Base-by-base conservation (phyloP, 2,329 filamentous ascomycete species). In the Atkinsonella hypoxylon region DNA sequence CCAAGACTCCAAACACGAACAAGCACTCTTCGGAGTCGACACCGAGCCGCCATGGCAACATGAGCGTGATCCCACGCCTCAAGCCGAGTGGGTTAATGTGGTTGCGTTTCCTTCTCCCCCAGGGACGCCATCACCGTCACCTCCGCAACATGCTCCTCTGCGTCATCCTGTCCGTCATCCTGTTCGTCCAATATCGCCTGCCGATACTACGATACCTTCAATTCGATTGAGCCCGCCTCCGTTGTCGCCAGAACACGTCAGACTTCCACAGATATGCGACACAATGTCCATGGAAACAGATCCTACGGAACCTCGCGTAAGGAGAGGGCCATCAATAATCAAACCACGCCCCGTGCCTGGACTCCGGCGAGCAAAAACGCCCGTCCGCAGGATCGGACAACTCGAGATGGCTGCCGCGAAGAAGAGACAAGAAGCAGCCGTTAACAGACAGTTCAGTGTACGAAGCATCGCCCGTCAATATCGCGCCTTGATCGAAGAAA, bases 391-490 rank as follows among this genome's bases (percentile, higher is more conserved):
- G 10, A 73, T 78, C 51, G 74, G 74, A 13, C 74, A 78, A 56
- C 64, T 75, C 2, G 75, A 78, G 52, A 62, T 53, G 41, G 57
- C 62, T 7, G 52, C 57, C 13, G 51, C 53, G 43, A 52, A 58
- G 45, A 56, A 61, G 8, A 38, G 44, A 31, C 43, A 47, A 45
- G 54, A 57, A 4, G 57, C 56, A 10, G 54, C 55, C 3, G 53
- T 61, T 3, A 61, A 61, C 34, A 67, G 69, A 55, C 66, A 63
- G 1, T 66, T 67, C 1, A 74, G 69, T 55, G 69, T 71, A 34
- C 73, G 77, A 49, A 61, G 67, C 39, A 72, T 78, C 34, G 75
- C 75, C 20, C 71, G 76, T 42, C 73, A 77, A 49, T 78, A 78
- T 53, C 66, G 67, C 17, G 70, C 70, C 2, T 56, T 78, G 2